Base-by-base conservation (phyloP, 768 basidiomycete genomes). In the Dacryopinax primogenitus region DNA sequence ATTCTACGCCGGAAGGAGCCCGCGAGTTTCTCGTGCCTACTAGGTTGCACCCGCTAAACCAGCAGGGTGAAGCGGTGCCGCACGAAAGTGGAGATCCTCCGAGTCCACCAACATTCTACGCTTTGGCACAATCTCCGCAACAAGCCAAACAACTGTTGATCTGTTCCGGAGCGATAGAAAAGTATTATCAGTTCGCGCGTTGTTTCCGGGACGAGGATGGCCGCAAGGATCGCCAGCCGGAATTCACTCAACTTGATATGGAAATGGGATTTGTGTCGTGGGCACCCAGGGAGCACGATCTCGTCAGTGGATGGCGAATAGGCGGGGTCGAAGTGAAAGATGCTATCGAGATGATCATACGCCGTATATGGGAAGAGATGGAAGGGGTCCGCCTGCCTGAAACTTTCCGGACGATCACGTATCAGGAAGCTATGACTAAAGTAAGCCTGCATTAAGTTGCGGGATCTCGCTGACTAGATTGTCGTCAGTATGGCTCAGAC, bases 121-220 rank as follows among this genome's bases (percentile, higher is more conserved):
- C 94, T 0, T 81, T 96, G 62, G 85, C 90, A 12, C 94, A 96
- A 76, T 96, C 93, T 0, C 94, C 94, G 1, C 94, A 97, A 73
- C 93, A 95, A 75, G 92, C 92, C 1, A 97, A 96, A 74, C 94
- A 96, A 72, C 79, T 96, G 3, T 80, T 97, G 65, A 88, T 96
- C 26, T 86, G 87, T 67, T 95, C 93, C 9, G 94, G 93, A 18
- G 85, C 81, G 1, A 80, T 94, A n/a, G 88, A 92, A 72, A 84
- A 82, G 69, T 97, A 97, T 76, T 97, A 84, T 76, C 94, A 97
- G 74, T 80, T 97, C 63, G 94, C 94, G 15, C 84, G 84, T 69
- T 97, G 94, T 76, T 97, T 97, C 80, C 84, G 94, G 47, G 94
- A 97, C 74, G 94, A 97, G 75, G 92, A 91, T 71, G 92, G 93